Base-by-base conservation (phyloP, 1,284 basidiomycete species). In the Marasmius oreades region DNA sequence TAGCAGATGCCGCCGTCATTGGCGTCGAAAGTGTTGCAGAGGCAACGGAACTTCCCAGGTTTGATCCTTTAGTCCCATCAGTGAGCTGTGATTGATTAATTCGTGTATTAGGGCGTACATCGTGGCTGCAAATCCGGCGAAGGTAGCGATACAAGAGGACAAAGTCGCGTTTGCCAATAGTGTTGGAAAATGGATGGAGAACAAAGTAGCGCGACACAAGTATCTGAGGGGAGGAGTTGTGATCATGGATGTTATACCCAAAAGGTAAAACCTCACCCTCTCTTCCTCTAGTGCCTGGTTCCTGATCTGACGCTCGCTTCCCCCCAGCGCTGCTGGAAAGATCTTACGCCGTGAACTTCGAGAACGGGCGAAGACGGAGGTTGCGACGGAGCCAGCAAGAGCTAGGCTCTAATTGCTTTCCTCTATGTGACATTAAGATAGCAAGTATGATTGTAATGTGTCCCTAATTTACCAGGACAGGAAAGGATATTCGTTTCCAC, bases 41-140 rank as follows among this genome's bases (percentile, higher is more conserved):
- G 63, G 87, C 82, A 1, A 91, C 90, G 2, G 91, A 94, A 66
- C 75, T 93, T 12, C 92, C 92, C 10, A 80, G 87, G 85, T 84
- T 33, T 45, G 61, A 51, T 43, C 42, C 34, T 55, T 5, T 24
- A 28, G 43, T 14, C 28, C 46, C 20, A 5, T 28, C 14, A 37
- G 3, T n/a, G 16, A 20, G 34, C 28, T 20, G 22, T 2, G 5
- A n/a, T 18, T 53, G 8, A 14, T 39, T 7, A 34, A 16, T 23
- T 46, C 23, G 26, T 16, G 28, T 52, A 24, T 43, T 61, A 85
- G 88, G 60, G 90, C 88, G 8, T 92, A 92, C 60, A 72, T 92
- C 47, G 88, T 90, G 1, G 84, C 75, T 58, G 74, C 74, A 5
- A 66, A 73, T 47, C 73, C 73, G 45, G 72, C 61, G 2, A 68